Base-by-base conservation (phyloP, 2,329 filamentous ascomycete genomes). In the Colletotrichum aenigma region DNA sequence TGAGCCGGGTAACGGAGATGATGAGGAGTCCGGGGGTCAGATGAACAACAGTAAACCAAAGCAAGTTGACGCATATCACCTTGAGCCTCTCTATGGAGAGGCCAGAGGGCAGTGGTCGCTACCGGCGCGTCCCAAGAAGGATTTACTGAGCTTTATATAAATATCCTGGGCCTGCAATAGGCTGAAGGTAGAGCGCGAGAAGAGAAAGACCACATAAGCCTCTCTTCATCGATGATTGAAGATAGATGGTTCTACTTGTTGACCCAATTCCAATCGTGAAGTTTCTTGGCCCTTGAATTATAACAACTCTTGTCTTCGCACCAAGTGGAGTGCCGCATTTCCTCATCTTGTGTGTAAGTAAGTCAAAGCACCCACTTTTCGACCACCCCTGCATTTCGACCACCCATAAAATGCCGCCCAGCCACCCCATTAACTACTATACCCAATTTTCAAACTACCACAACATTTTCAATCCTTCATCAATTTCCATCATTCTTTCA, bases 1-100 rank as follows among this genome's bases (percentile, higher is more conserved):
- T 2, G 82, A 85, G 58, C 82, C 84, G 0, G 81, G 77, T 0
- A 79, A 82, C 7, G 75, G 60, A 1, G 64, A 60, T 0, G 43
- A 77, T 7, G 24, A 65, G 43, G 6, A 52, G 43, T 24, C n/a
- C n/a, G 60, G 36, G 1, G 26, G 6, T 4, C 28, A 71, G 2
- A 64, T 38, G 1, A 32, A 77, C 6, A 61, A 74, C 10, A 15
- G 26, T 4, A n/a, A 26, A 10, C 24, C 2, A 16, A 30, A 10
- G 10, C 10, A 28, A 12, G 16, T 26, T 9, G 13, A 62, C 1
- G 18, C 7, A 7, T 28, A 43, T n/a, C 28, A 21, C 7, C 32
- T 15, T 6, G 26, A 48, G 2, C 56, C n/a, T 21, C 8, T 28
- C 21, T n/a, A 7, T 16, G 15, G 28, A 12, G 56, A 34, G 16